Evolutionary conservation across 345 rosid genomes (phyloP), one percentile per base, ranked within the genome.

Genomic region (Odontarrhena argentea): DNA sequence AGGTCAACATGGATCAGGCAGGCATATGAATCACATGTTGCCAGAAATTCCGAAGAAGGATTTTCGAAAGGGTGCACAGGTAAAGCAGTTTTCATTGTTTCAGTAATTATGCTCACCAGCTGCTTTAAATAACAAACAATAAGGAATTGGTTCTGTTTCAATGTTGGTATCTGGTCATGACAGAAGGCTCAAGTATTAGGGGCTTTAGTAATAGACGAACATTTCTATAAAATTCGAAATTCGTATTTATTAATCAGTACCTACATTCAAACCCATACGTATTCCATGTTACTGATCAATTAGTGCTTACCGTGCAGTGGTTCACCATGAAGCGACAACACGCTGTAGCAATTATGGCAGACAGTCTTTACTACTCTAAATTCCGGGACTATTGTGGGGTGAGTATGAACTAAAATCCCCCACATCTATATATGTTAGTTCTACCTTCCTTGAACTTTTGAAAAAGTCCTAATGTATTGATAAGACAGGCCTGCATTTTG

Each of bases 11-110:
- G 99, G 99, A 67, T 78, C 87, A 63, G 99, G 99, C 58, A 83
- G 99, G 77, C 93, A 94, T 75, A 83, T 95, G 55, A 91, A 88
- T 26, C 96, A 84, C 76, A 94, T 93, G 98, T 67, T 86, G 60
- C 98, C 98, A 36, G 98, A 88, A 80, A 69, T 93, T 22, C 89
- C 83, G 69, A 77, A 78, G 81, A 82, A 86, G 72, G 84, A 87
- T 76, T 94, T 94, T 53, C 86, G 99, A 74, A 94, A 94, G 80
- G 97, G 99, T 71, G 96, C 99, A 28, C 99, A 94, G 97, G 99
- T 91, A 79, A 50, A 15, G 37, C 7, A 43, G 2, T 14, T 24
- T 7, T 5, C 9, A 50, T 6, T 48, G 34, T 30, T 63, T n/a
- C 61, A 54, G 56, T 55, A 24, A 59, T 8, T 14, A 15, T 36